Evolutionary conservation across 1,284 basidiomycete species (phyloP).

Genomic region (Golubevia pallescens): DNA sequence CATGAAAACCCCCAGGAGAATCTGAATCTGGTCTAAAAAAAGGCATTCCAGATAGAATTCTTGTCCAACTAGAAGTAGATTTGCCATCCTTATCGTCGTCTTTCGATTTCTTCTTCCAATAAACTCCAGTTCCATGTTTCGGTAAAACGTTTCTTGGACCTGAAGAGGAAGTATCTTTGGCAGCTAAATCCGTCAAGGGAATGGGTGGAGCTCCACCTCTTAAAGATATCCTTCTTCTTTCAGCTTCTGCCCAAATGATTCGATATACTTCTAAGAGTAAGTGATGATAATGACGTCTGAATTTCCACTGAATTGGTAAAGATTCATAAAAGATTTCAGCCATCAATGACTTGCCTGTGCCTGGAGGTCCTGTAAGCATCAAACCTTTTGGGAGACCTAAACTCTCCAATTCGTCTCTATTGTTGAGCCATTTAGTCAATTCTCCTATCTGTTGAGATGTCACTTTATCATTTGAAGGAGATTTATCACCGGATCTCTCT

Average conservation of each 20-base stretch:
- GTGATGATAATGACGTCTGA: constrained; percentile 49
- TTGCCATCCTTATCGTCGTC: constrained; percentile 7
- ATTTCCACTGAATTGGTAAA: constrained; percentile 31
- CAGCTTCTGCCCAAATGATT: constrained; percentile 49
- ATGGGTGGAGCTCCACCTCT: constrained; percentile 9
- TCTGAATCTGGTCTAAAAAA: constrained; percentile 43
- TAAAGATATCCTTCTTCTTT: constrained; percentile 25
- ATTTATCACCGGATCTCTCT: neutral
- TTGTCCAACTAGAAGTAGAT: constrained; percentile 15
- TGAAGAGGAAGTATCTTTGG: too few species aligned
- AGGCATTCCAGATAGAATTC: constrained; percentile 32
- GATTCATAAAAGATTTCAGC: constrained; percentile 47
- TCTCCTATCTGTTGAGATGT: constrained; percentile 21
- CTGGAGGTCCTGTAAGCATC: constrained; percentile 44
- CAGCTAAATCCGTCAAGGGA: neutral
- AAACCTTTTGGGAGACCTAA: constrained; percentile 41
- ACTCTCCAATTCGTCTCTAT: constrained; percentile 28
- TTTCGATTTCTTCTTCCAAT: constrained; percentile 22
- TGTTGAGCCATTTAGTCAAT: constrained; percentile 36
- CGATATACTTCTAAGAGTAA: constrained; percentile 48
- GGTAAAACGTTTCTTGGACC: constrained; percentile 7
- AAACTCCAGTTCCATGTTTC: constrained; percentile 28
- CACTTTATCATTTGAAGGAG: neutral
- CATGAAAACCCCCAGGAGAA: neutral
- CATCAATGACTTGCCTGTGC: constrained; percentile 46